phyloP scores from a whole-genome alignment of 208 protist species.

The Dictyostelium gargantuum region DNA sequence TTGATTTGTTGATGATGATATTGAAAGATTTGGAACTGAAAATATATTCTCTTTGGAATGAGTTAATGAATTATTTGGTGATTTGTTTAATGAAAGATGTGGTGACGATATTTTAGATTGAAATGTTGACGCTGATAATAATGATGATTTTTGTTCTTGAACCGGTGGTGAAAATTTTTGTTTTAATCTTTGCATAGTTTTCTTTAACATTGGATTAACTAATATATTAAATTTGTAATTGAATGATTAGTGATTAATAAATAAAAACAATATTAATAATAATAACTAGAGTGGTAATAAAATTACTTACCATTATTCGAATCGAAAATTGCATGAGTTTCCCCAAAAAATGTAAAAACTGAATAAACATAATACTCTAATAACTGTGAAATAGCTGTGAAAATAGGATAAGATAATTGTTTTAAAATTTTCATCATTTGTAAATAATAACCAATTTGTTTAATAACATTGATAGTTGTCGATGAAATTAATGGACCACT shows the following conservation, averaged over 20 bases:
- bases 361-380: constrained; percentile 65
- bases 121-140: not conserved
- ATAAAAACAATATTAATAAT: not conserved
- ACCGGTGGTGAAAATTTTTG: not conserved
- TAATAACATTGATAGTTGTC: constrained; percentile 61
- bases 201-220: constrained; percentile 44
- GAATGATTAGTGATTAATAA: too few species aligned
- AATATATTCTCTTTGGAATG: not conserved
- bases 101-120: constrained; percentile 16
- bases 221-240: not conserved
- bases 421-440: constrained; percentile 71
- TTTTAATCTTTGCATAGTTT: constrained; percentile 58
- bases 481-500: constrained; percentile 25
- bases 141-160: not conserved
- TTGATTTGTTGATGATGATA: not conserved
- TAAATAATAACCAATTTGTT: constrained; percentile 59
- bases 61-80: not conserved
- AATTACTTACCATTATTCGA: not conserved
- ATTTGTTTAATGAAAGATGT: not conserved
- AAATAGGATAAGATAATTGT: constrained; percentile 46
- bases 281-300: too few species aligned
- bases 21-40: not conserved
- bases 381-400: constrained; percentile 55
- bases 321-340: not conserved
- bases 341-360: constrained; percentile 39